These are phyloP conservation scores for Ustilago shanxiensis DNA, from an alignment of 1,284 basidiomycete genomes.

Conservation along the genomic window DNA sequence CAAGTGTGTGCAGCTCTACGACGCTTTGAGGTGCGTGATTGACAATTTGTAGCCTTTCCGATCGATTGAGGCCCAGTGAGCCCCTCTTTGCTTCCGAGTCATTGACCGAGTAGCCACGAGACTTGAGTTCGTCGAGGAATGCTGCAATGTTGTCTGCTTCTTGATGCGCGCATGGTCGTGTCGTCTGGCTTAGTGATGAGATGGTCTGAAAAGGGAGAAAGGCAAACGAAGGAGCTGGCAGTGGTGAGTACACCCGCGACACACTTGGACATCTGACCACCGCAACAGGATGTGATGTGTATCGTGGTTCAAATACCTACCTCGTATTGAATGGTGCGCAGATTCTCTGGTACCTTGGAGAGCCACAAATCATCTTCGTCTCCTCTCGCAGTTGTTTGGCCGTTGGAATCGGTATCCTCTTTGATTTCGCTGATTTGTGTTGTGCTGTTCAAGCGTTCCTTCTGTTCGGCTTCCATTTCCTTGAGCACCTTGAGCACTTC, in stretches of 20 bases:
- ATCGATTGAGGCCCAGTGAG: constrained; percentile 81
- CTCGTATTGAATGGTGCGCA: constrained; percentile 89
- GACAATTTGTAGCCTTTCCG: constrained; percentile 89
- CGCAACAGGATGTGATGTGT: no score
- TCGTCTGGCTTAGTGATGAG: constrained; percentile 81
- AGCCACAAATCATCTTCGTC: constrained; percentile 49
- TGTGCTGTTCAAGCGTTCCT: constrained; percentile 66
- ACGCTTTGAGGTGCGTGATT: constrained; percentile 85
- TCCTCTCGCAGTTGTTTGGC: constrained; percentile 5
- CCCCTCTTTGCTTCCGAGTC: constrained; percentile 50
- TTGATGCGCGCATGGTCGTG: constrained; percentile 79
- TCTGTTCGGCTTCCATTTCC: constrained; percentile 80
- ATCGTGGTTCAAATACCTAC: constrained; percentile 72
- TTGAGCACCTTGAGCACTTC: constrained; percentile 86
- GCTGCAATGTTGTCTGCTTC: constrained; percentile 77
- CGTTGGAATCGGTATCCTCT: constrained; percentile 10
- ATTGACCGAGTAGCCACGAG: constrained; percentile 43
- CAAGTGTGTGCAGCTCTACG: constrained; percentile 90
- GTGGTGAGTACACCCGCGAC: no score
- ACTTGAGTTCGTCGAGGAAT: constrained; percentile 77
- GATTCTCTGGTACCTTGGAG: constrained; percentile 75
- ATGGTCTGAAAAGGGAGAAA: constrained; percentile 77
- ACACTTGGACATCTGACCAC: no score
- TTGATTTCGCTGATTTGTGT: constrained; percentile 72
- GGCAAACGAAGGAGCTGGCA: background rate